These are phyloP conservation scores for Ormosia semicastrata DNA, from an alignment of 306 rosid genomes.

Conservation along the genomic window DNA sequence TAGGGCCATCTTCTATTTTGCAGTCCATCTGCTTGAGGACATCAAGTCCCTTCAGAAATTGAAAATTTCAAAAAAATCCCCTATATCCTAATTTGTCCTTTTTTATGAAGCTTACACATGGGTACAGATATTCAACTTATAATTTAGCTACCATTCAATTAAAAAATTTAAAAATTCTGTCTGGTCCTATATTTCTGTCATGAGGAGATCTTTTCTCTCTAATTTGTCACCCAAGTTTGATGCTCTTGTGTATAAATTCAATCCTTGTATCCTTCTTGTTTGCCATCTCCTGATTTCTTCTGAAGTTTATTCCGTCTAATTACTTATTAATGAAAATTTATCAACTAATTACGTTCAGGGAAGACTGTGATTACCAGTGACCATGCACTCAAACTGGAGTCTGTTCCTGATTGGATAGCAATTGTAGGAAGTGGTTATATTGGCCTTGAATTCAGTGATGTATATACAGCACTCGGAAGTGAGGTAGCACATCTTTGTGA, in stretches of 20 bases:
- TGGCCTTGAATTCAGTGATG: slow-evolving; percentile 99
- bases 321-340: background rate
- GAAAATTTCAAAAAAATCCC: background rate
- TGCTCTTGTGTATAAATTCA: background rate
- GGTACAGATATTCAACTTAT: background rate
- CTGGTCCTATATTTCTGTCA: slow-evolving; percentile 18
- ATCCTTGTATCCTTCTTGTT: slow-evolving; percentile 14
- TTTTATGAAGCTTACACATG: background rate
- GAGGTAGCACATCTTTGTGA: slow-evolving; percentile 60
- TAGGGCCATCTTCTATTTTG: background rate
- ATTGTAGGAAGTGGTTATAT: slow-evolving; percentile 98
- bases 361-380: slow-evolving; percentile 98
- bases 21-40: background rate
- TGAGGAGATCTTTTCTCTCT: background rate
- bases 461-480: slow-evolving; percentile 98
- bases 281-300: slow-evolving; percentile 5
- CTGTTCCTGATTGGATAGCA: slow-evolving; percentile 97
- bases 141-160: background rate
- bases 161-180: background rate
- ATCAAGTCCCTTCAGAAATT: background rate
- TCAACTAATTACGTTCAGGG: slow-evolving; percentile 54
- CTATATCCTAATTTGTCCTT: background rate
- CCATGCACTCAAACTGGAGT: slow-evolving; percentile 96
- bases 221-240: slow-evolving; percentile 18
- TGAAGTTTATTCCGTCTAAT: slow-evolving; percentile 8